Base-by-base conservation (phyloP, 2,329 filamentous ascomycete species). In the Nannizzia gypsea region DNA sequence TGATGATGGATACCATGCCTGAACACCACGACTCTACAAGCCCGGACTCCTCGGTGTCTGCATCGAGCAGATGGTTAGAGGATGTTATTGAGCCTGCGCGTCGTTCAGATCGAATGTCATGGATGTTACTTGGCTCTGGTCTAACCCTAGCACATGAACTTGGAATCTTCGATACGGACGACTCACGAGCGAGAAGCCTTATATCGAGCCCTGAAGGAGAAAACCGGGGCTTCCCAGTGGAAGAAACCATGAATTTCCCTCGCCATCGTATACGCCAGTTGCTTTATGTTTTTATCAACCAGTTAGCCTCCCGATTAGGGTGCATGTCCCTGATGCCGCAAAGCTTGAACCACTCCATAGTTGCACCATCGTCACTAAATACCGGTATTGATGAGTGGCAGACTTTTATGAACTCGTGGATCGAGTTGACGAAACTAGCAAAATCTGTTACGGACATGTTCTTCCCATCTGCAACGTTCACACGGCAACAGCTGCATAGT, bases 91-190 rank as follows among this genome's bases (percentile, higher is more conserved):
- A 80, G 44, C 79, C 80, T 2, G 77, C 80, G 2, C 76, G 77
- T 57, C 71, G 78, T 58, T 82, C 78, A 0, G 80, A 82, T 64
- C 75, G 80, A 3, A 82, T 83, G 80, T 82, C 80, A 0, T 83
- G 80, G 80, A 83, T 82, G 80, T 64, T 82, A 3, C 74, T 83
- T 55, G 80, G 80, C 0, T 78, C 76, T 63, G 80, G 78, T 0
- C 65, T 80, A 26, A 79, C 78, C 1, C 71, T 82, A n/a, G 76
- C 78, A 0, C 78, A 81, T 60, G 78, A 81, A 63, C 68, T 81
- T 26, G 75, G 78, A 2, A 69, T 81, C 11, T 76, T 80, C 61
- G 73, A 79, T 54, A 70, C 75, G 13, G 69, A 72, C 42, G 70
- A 72, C 31, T 67, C 66, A 2, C 68, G 71, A 3, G 70, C 52